Conservation (phyloP, 106 monocot genomes). For the Dendrobium chrysotoxum region DNA sequence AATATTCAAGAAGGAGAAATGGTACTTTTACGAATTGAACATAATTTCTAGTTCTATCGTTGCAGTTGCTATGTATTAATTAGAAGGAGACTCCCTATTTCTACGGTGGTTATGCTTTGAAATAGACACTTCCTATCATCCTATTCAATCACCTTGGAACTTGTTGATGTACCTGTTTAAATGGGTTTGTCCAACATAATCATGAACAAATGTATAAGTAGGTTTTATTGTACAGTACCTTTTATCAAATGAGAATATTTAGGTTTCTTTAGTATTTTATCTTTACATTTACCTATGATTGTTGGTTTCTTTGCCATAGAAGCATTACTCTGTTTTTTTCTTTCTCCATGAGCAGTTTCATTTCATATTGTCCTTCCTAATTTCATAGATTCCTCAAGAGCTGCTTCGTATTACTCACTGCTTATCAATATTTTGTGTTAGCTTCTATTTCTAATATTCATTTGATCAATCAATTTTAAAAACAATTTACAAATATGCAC, state of each 20-base stretch:
- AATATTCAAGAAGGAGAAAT: conserved; percentile 98
- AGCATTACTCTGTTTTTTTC: not conserved
- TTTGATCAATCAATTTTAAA: not conserved
- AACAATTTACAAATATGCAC: not conserved
- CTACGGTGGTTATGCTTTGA: no score
- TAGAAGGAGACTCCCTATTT: not conserved
- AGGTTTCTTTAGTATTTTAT: not conserved
- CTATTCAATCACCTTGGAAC: no score
- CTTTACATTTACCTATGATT: not conserved
- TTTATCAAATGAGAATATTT: not conserved
- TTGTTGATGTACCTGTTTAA: no score
- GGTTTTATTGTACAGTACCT: no score
- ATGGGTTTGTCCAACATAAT: no score
- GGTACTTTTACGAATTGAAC: conserved; percentile 31
- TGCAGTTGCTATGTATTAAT: not conserved
- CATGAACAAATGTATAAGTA: no score
- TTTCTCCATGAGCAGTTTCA: not conserved
- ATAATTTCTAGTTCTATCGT: not conserved
- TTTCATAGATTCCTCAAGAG: not conserved
- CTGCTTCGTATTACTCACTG: not conserved
- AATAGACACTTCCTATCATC: no score
- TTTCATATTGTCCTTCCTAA: not conserved
- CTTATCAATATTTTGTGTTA: not conserved
- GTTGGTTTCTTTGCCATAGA: not conserved
- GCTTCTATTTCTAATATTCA: not conserved